phyloP scores from a whole-genome alignment of 441 rosid species.

The California macrophylla region DNA sequence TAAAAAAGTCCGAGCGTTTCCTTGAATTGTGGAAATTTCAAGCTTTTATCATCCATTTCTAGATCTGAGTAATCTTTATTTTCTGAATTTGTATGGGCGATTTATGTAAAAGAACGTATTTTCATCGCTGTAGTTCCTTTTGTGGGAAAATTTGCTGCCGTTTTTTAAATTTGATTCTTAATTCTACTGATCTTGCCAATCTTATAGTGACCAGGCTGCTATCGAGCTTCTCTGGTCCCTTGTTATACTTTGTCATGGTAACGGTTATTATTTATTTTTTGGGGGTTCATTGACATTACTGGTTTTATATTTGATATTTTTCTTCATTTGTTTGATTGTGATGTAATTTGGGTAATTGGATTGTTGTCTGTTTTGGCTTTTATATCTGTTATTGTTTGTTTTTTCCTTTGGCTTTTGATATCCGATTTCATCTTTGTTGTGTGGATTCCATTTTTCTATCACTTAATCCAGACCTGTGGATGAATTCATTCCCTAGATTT shows the following conservation, averaged over 20 bases:
- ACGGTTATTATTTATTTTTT: neutral
- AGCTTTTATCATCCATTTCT: neutral
- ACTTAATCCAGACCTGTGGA: slow-evolving; percentile 4
- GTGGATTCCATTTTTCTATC: slow-evolving; percentile 14
- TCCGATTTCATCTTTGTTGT: slow-evolving; percentile 19
- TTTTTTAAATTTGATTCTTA: neutral
- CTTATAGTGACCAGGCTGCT: neutral
- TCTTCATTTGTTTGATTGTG: neutral
- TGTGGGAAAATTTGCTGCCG: neutral
- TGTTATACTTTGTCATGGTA: neutral
- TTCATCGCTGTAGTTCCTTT: neutral
- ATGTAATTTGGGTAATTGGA: neutral
- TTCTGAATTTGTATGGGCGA: neutral
- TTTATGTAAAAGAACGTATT: neutral
- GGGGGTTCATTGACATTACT: neutral
- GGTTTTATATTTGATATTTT: neutral
- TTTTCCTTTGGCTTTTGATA: neutral
- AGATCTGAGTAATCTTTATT: neutral
- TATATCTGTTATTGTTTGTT: neutral
- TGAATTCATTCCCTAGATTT: slow-evolving; percentile 16
- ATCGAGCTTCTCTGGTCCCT: neutral
- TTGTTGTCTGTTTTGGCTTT: neutral
- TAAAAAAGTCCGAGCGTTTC: no score
- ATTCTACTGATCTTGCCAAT: neutral
- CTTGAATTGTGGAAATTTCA: neutral